These are phyloP conservation scores for Celoporthe dispersa DNA, from an alignment of 2,329 filamentous ascomycete genomes.

Conservation along the genomic window DNA sequence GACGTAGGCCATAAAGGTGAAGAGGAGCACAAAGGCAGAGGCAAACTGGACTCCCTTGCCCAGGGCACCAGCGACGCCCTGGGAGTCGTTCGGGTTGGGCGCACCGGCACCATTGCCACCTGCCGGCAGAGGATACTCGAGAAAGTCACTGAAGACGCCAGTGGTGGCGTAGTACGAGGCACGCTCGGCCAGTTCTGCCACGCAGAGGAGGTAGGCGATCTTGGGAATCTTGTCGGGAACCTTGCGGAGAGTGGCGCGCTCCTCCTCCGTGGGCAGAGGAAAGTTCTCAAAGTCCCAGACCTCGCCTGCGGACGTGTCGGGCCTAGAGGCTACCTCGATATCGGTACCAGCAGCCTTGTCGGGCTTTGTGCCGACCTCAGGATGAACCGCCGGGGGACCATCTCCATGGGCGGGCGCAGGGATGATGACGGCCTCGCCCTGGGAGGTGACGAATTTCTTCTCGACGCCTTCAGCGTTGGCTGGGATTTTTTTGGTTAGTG, in stretches of 20 bases:
- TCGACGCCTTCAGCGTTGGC: conserved; percentile 12
- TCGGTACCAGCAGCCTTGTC: conserved; percentile 6
- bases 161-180: conserved; percentile 57
- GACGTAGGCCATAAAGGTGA: conserved; percentile 53
- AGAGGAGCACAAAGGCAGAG: conserved; percentile 50
- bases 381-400: conserved; percentile 23
- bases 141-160: conserved; percentile 58
- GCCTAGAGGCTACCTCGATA: not conserved
- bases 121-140: conserved; percentile 56
- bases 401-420: conserved; percentile 10
- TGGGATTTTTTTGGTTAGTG: not conserved
- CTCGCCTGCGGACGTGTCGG: not conserved
- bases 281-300: conserved; percentile 36
- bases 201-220: conserved; percentile 51
- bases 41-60: conserved; percentile 53
- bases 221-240: conserved; percentile 49
- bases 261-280: conserved; percentile 51
- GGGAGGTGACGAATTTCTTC: not conserved
- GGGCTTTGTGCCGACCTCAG: conserved; percentile 18
- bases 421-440: conserved; percentile 20
- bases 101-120: conserved; percentile 43
- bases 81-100: conserved; percentile 37
- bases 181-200: conserved; percentile 56
- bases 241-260: conserved; percentile 49
- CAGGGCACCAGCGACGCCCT: conserved; percentile 54